Evolutionary conservation across 805 yeast species (phyloP), one percentile per base, ranked within the genome.

Genomic region (Ogataea philodendri): DNA sequence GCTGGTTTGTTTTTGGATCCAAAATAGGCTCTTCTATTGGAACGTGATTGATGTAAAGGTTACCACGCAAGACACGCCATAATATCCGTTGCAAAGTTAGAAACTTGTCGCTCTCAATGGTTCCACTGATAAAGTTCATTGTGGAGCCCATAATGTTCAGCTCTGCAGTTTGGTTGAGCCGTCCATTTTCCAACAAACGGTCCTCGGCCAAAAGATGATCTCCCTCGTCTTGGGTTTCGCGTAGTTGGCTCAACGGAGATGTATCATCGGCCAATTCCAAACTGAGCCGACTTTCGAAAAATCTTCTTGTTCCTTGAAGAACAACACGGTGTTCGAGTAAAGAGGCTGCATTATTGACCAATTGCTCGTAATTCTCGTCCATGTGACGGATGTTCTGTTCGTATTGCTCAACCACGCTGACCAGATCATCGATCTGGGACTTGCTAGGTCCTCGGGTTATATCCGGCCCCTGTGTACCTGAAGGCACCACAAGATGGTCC

Each of bases 1-100:
- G 60, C 20, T 70, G 69, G 23, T 74, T 74, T 15, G 79, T 59
- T 51, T 74, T 69, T 21, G 72, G 62, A 51, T 86, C 90, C 46
- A 70, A 66, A 14, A 85, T 64, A 3, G 78, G 74, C 50, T 81
- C 85, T 9, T 75, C 73, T 37, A 90, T 76, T 41, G 85, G 90
- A 32, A 76, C 75, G 57, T 81, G 78, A 52, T 82, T 81, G 60
- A 89, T 78, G 55, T 75, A 86, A 47, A 94, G 66, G 59, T 93
- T 93, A 52, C 98, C 98, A 58, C 98, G 78, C 43, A 90, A 71
- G 11, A 87, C 76, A 63, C 99, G 76, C 95, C 96, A 93, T 32
- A 88, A 64, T 30, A 93, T 87, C 49, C 79, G 83, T 56, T 88
- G 93, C 42, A 93, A 66, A 1, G 82, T 69, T 15, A 74, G 73